Base-by-base conservation (phyloP, 1,139 yeast genomes). In the Hyphopichia khmerensis region DNA sequence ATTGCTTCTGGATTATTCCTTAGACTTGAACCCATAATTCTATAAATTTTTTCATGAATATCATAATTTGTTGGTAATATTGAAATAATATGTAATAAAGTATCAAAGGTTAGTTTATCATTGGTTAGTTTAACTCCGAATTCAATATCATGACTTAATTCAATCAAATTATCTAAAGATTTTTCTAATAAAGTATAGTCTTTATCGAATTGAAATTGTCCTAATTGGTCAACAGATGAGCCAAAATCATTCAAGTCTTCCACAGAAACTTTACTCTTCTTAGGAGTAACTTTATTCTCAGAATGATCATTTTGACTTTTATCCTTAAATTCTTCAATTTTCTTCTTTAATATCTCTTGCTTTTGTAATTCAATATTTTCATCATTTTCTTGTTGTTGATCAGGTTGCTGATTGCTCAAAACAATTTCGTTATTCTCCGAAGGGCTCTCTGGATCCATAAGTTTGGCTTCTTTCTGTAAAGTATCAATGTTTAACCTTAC, bases 1-100 rank as follows among this genome's bases (percentile, higher is more conserved):
- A 81, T 64, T 0, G 96, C 91, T 2, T 76, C 78, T 0, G 83
- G 82, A 55, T 89, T 89, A 57, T 89, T 89, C 53, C 96, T 74
- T 41, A 88, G 67, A 3, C 84, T 62, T 8, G 84, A 69, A 0
- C 80, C 78, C 50, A 84, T 66, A 36, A 82, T 67, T 49, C 85
- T 64, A 34, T 76, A 70, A 1, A 73, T 52, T 40, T 72, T 55
- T 45, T 84, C 88, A 40, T 64, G 65, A 9, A 73, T 48, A 2
- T 39, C 45, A 15, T 48, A 43, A 2, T 44, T 36, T 4, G 43
- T 44, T 3, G 40, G 34, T 2, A 37, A 4, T n/a, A 21, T 14
- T 14, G 44, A 41, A 3, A 58, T 52, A 3, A 56, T 40, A 2
- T 44, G 42, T 16, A 49, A 39, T 40, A 71, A 51, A 17, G 47